These are phyloP conservation scores for Hansenula anomala DNA, from an alignment of 1,139 yeast species.

Conservation along the genomic window DNA sequence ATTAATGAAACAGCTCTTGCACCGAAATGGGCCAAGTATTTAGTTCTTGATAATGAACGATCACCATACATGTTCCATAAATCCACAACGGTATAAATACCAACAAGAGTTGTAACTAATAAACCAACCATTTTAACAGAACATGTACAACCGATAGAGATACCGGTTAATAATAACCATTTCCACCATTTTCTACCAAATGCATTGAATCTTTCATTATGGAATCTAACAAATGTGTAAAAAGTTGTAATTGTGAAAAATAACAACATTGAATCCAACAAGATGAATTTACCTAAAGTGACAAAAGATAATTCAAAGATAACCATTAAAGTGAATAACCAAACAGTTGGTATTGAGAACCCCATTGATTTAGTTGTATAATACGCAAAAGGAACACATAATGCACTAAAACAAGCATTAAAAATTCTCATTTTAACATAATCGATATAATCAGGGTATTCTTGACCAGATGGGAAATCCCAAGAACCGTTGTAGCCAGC, in stretches of 20 bases:
- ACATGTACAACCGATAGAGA: conserved; percentile 69
- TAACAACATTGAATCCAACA: conserved; percentile 93
- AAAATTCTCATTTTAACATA: conserved; percentile 90
- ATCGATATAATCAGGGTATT: conserved; percentile 82
- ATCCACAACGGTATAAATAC: conserved; percentile 71
- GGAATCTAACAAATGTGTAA: conserved; percentile 73
- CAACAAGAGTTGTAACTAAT: conserved; percentile 69
- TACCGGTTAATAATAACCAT: conserved; percentile 80
- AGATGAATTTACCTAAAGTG: conserved; percentile 86
- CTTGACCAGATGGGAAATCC: conserved; percentile 86
- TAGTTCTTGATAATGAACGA: conserved; percentile 42
- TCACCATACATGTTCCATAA: conserved; percentile 68
- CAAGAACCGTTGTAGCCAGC: conserved; percentile 96
- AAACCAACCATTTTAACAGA: conserved; percentile 87
- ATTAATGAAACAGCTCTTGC: conserved; percentile 60
- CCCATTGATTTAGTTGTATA: conserved; percentile 86
- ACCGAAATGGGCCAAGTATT: conserved; percentile 57
- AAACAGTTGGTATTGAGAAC: conserved; percentile 72
- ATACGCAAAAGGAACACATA: conserved; percentile 92
- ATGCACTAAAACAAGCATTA: conserved; percentile 85
- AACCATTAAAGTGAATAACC: conserved; percentile 88
- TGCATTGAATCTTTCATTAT: conserved; percentile 57
- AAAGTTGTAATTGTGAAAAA: conserved; percentile 87
- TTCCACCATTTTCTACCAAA: conserved; percentile 91
- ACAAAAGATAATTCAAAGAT: conserved; percentile 81